Evolutionary conservation across 2,329 filamentous ascomycete species (phyloP).

Genomic region (Aspergillus aculeatinus): DNA sequence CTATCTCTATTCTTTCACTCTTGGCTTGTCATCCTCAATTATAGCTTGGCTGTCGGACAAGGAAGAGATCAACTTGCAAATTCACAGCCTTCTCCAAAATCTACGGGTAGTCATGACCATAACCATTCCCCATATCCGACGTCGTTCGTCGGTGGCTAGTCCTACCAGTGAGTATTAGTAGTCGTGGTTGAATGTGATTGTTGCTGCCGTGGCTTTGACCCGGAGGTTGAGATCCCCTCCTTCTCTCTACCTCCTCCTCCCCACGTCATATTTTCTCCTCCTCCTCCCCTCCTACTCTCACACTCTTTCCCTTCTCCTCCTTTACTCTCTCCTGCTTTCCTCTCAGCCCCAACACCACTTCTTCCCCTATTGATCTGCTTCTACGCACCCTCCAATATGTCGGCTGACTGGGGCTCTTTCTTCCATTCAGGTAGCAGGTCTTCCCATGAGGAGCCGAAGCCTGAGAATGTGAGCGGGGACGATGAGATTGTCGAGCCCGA

Average conservation of each 20-base stretch:
- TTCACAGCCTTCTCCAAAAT: not conserved
- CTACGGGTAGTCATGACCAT: conserved; percentile 30
- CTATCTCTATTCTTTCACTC: conserved; percentile 9
- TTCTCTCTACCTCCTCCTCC: conserved; percentile 6
- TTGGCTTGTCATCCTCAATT: conserved; percentile 1
- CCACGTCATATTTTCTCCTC: conserved; percentile 21
- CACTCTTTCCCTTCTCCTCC: conserved; percentile 7
- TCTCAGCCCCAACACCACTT: not conserved
- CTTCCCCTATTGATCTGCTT: not conserved
- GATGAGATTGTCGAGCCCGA: conserved; percentile 87
- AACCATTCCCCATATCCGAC: conserved; percentile 36
- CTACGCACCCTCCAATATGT: conserved; percentile 18
- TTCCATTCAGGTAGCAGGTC: conserved; percentile 47
- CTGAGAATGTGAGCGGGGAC: conserved; percentile 51
- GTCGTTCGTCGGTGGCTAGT: conserved; percentile 32
- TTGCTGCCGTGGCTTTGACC: conserved; percentile 6
- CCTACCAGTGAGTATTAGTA: conserved; percentile 27
- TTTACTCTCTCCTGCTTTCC: conserved; percentile 2
- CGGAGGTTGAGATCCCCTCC: not conserved
- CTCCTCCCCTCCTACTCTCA: not conserved
- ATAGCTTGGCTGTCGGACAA: not conserved
- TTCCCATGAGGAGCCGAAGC: conserved; percentile 56
- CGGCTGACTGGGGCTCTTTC: conserved; percentile 28
- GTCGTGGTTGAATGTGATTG: conserved; percentile 20
- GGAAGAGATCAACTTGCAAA: not conserved